Percentiles rank a stretch among this genome's conserved stretches.
Conservation (phyloP, 2,329 filamentous ascomycete species). For the Aspergillus novoparasiticus region DNA sequence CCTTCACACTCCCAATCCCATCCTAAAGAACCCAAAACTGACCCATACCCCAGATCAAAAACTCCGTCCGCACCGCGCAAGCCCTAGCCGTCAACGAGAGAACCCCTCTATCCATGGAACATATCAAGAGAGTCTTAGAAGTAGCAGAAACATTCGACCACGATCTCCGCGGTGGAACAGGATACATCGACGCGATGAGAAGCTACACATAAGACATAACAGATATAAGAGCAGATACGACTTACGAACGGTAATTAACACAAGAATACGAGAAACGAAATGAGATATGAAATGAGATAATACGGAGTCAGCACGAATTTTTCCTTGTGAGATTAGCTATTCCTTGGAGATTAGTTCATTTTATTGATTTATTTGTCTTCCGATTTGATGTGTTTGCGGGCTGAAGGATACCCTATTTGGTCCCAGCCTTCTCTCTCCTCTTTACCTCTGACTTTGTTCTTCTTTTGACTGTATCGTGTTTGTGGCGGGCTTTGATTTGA, state of each 20-base stretch:
- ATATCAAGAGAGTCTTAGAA: slow-evolving; percentile 80
- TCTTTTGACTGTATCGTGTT: not conserved
- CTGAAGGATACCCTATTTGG: slow-evolving; percentile 1
- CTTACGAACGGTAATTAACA: not conserved
- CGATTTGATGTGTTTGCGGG: not conserved
- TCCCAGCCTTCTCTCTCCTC: slow-evolving; percentile 4
- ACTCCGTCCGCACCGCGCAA: slow-evolving; percentile 80
- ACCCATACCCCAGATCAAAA: slow-evolving; percentile 71
- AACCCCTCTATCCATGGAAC: slow-evolving; percentile 71
- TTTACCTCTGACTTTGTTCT: not conserved
- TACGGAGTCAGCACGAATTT: not conserved
- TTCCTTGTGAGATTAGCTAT: not conserved
- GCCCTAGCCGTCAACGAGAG: slow-evolving; percentile 77
- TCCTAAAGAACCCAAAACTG: slow-evolving; percentile 6
- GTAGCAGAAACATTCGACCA: slow-evolving; percentile 81
- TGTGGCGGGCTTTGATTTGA: not conserved
- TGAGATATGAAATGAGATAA: not conserved
- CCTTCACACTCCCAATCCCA: not conserved
- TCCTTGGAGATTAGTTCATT: not conserved
- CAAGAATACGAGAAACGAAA: not conserved
- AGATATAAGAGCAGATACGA: not conserved
- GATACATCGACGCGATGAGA: slow-evolving; percentile 81
- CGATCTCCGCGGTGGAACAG: slow-evolving; percentile 78
- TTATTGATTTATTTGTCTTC: not conserved
- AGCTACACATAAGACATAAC: slow-evolving; percentile 58